phyloP scores from a whole-genome alignment of 306 rosid genomes.

The Vachellia collinsii region DNA sequence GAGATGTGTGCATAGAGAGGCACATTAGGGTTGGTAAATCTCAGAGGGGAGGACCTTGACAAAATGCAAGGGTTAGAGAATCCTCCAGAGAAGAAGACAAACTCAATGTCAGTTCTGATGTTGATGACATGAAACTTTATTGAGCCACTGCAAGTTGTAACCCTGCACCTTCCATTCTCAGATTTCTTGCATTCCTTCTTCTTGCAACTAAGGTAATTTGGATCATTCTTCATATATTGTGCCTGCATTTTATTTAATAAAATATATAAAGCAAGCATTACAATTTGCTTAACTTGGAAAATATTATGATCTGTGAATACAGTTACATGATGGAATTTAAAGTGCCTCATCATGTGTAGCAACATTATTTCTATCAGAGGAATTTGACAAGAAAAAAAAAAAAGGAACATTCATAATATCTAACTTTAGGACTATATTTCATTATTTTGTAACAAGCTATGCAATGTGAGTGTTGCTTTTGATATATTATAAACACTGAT shows the following conservation, averaged over 20 bases:
- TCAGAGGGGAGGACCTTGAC: slow-evolving; percentile 47
- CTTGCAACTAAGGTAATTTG: slow-evolving; percentile 67
- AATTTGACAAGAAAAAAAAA: background rate
- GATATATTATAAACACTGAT: no score
- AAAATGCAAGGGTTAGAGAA: slow-evolving; percentile 63
- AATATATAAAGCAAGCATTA: background rate
- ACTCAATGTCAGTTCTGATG: slow-evolving; percentile 82
- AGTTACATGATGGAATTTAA: background rate
- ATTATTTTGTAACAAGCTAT: no score
- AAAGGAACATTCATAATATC: background rate
- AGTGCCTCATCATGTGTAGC: background rate
- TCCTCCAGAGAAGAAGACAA: slow-evolving; percentile 71
- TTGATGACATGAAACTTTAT: slow-evolving; percentile 78
- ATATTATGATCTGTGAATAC: background rate
- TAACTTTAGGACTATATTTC: background rate
- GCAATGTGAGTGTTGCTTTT: no score
- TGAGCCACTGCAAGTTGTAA: slow-evolving; percentile 61
- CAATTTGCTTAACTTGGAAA: background rate
- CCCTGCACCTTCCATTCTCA: slow-evolving; percentile 39
- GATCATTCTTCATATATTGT: slow-evolving; percentile 57
- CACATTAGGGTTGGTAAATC: slow-evolving; percentile 65
- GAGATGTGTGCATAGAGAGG: slow-evolving; percentile 80
- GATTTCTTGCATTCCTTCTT: slow-evolving; percentile 54
- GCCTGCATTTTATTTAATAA: slow-evolving; percentile 50
- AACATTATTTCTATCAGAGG: background rate